Conservation (phyloP, 2,329 filamentous ascomycete genomes). For the Coniochaeta prunicola region DNA sequence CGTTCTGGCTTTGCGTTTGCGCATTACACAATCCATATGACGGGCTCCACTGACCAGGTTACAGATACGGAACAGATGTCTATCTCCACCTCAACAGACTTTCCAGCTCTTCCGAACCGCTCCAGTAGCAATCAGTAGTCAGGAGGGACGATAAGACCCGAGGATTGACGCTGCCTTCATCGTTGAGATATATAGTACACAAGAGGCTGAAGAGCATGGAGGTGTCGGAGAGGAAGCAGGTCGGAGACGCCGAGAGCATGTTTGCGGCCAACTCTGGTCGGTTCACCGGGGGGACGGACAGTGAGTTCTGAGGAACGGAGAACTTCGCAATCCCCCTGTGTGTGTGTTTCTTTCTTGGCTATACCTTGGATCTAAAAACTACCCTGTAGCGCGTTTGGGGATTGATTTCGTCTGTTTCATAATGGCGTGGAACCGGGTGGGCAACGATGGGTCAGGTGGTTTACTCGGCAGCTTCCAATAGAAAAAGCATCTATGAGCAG, state of each 20-base stretch:
- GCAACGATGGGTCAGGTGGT: neutral
- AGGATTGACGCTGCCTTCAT: conserved; percentile 54
- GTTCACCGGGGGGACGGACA: conserved; percentile 20
- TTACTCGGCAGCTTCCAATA: neutral
- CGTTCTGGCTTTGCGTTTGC: conserved; percentile 24
- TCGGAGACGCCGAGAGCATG: conserved; percentile 78
- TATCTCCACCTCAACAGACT: conserved; percentile 96
- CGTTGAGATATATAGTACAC: conserved; percentile 49
- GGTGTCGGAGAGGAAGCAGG: conserved; percentile 80
- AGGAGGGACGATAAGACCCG: conserved; percentile 65
- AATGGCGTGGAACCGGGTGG: neutral
- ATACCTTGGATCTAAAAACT: conserved; percentile 1
- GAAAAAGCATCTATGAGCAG: neutral
- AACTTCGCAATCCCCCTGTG: neutral
- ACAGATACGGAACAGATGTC: conserved; percentile 92
- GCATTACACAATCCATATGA: conserved; percentile 11
- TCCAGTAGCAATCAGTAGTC: conserved; percentile 92
- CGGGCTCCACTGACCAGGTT: neutral
- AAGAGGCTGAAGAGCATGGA: conserved; percentile 66
- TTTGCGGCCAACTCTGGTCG: conserved; percentile 34
- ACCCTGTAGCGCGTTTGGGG: neutral
- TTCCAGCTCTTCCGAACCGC: conserved; percentile 88
- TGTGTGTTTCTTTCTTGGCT: neutral
- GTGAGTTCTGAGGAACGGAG: conserved; percentile 6
- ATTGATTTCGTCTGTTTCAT: neutral